Base-by-base conservation (phyloP, 805 yeast genomes). In the Starmerella stigmatis region DNA sequence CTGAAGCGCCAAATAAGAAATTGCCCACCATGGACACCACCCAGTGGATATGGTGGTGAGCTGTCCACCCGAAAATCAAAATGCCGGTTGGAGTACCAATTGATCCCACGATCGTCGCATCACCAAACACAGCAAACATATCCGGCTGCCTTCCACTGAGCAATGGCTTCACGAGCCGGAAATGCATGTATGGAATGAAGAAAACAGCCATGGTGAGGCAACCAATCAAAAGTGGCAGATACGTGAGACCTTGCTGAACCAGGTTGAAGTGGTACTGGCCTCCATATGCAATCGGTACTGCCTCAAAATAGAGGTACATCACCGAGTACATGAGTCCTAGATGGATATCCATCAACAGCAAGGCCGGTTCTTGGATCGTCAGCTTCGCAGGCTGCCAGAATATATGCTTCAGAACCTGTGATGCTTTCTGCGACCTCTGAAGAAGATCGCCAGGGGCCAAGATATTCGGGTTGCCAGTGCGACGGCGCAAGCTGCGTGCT, bases 41-140 rank as follows among this genome's bases (percentile, higher is more conserved):
- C 79, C 79, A 75, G 56, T 68, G 74, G 33, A 74, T 61, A 12
- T 44, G 38, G 46, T 65, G 64, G 49, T 64, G 67, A 16, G 77
- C 70, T 4, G 77, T 62, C 79, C 81, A 76, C 17, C 79, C 78
- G 52, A 74, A 60, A 62, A 76, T 72, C 58, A 77, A 71, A 28
- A 77, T 58, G 9, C 80, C 81, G 29, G 65, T 58, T 2, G 77
- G 72, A 35, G 73, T 68, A 28, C 66, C 52, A 43, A 67, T 46
- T 36, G 70, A 59, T 0, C 71, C 75, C 16, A 64, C 49, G 52
- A 72, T 65, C 16, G 70, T 64, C 12, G 62, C 36, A n/a, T 31
- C 12, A 2, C 51, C 53, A 32, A 51, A 51, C 21, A 49, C 43
- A 2, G 11, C n/a, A 22, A 47, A 51, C 5, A 43, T 44, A 8